Evolutionary conservation across 2,329 filamentous ascomycete genomes (phyloP).

Genomic region (Chaetomiaceae sp.): DNA sequence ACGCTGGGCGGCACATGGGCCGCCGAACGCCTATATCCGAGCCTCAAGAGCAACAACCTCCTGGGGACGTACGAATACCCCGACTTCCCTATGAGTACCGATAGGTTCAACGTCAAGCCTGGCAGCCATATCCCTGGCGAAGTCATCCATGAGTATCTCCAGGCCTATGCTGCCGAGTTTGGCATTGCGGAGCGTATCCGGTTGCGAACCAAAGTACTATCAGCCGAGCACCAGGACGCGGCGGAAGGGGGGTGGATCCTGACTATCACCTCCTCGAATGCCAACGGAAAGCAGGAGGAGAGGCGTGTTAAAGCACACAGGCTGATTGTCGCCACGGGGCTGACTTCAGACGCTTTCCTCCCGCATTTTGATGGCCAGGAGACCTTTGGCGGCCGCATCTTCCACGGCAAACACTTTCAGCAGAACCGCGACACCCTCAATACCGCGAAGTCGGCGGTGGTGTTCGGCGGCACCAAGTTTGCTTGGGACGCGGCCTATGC

Average conservation of each 20-base stretch:
- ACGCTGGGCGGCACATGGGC: conserved; percentile 68
- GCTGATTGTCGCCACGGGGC: conserved; percentile 53
- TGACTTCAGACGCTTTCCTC: conserved; percentile 47
- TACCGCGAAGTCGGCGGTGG: conserved; percentile 43
- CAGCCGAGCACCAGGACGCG: conserved; percentile 38
- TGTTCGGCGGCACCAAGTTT: conserved; percentile 61
- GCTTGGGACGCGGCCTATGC: conserved; percentile 62
- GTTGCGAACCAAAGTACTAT: conserved; percentile 37
- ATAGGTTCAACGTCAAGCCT: conserved; percentile 44
- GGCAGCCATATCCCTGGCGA: conserved; percentile 45
- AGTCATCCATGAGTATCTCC: conserved; percentile 46
- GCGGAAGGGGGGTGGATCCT: conserved; percentile 40
- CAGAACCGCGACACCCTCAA: conserved; percentile 39
- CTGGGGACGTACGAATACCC: conserved; percentile 68
- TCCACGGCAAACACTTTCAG: conserved; percentile 48
- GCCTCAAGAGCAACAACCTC: conserved; percentile 70
- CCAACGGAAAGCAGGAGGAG: conserved; percentile 16
- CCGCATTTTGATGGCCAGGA: conserved; percentile 45
- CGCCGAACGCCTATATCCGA: conserved; percentile 61
- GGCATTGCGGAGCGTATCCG: conserved; percentile 39
- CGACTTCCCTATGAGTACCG: conserved; percentile 64
- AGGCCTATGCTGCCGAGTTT: conserved; percentile 42
- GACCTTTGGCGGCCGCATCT: conserved; percentile 42
- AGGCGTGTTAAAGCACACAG: conserved; percentile 37
- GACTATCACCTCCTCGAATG: conserved; percentile 25